Percentiles rank a stretch among this genome's conserved stretches.
These are phyloP conservation scores for Lanmaoa pseudosensibilis DNA, from an alignment of 768 basidiomycete genomes.

Conservation along the genomic window DNA sequence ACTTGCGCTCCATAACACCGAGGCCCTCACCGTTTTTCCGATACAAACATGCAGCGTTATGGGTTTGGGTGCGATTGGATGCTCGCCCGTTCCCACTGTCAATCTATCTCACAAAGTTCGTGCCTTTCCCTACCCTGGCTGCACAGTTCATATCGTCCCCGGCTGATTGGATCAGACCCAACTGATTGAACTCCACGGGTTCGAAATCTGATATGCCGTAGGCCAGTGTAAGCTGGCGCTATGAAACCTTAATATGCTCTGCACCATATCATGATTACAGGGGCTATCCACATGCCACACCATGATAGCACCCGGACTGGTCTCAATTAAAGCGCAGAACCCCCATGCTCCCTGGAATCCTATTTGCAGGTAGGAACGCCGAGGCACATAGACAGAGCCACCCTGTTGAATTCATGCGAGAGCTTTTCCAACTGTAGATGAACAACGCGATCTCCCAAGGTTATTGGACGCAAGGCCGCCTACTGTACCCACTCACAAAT, in stretches of 20 bases:
- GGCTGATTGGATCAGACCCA: slow-evolving; percentile 18
- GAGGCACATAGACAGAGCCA: slow-evolving; percentile 1
- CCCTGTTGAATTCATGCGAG: neutral
- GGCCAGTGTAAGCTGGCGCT: slow-evolving; percentile 4
- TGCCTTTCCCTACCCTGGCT: neutral
- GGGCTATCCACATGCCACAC: neutral
- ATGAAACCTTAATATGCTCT: slow-evolving; percentile 2
- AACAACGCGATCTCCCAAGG: slow-evolving; percentile 8
- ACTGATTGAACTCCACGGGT: slow-evolving; percentile 12
- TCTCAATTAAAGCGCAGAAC: neutral
- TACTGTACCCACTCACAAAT: slow-evolving; percentile 1
- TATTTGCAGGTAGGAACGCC: slow-evolving; percentile 1
- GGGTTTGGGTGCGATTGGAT: neutral
- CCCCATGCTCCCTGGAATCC: neutral
- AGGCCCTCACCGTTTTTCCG: neutral
- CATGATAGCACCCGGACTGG: neutral
- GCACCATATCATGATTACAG: slow-evolving; percentile 11
- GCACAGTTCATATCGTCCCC: neutral
- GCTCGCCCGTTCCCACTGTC: neutral
- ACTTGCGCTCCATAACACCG: neutral
- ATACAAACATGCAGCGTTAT: neutral
- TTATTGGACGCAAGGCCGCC: slow-evolving; percentile 1
- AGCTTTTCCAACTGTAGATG: neutral
- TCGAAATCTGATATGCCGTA: slow-evolving; percentile 2
- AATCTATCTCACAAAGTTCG: neutral